Percentiles rank a stretch among this genome's conserved stretches.
Conservation (phyloP, 2,329 filamentous ascomycete species). For the Aspergillus jensenii region DNA sequence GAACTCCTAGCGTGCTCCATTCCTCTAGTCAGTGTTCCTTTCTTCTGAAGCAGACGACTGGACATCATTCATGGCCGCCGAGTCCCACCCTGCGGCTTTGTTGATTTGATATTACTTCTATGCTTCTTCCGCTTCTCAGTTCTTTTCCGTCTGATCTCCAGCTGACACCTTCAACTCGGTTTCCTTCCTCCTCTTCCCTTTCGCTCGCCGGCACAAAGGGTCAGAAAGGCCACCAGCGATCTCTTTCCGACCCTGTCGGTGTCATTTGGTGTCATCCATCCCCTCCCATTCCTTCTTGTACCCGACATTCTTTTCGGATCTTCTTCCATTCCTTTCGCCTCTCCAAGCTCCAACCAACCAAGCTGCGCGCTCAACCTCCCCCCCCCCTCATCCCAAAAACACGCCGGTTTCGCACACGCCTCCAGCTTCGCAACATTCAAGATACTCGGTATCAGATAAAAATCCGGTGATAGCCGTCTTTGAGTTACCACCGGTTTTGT, state of each 20-base stretch:
- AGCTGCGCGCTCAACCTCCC: neutral
- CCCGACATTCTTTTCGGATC: constrained; percentile 18
- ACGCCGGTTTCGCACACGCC: constrained; percentile 9
- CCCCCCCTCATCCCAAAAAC: constrained; percentile 16
- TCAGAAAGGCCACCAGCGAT: neutral
- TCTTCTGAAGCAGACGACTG: constrained; percentile 11
- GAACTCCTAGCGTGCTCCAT: constrained; percentile 24
- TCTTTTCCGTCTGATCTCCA: constrained; percentile 8
- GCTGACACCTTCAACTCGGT: constrained; percentile 2
- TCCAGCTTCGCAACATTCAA: neutral
- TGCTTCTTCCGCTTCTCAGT: constrained; percentile 14
- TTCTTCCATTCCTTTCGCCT: constrained; percentile 19
- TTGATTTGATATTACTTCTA: constrained; percentile 18
- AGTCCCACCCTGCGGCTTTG: constrained; percentile 20
- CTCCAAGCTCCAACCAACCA: constrained; percentile 10
- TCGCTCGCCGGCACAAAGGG: neutral
- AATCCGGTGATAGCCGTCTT: constrained; percentile 3
- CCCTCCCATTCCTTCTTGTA: constrained; percentile 12
- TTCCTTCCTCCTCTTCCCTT: neutral
- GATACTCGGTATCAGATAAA: neutral
- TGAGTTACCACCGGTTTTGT: constrained; percentile 1
- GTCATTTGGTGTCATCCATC: constrained; percentile 7
- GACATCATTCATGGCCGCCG: neutral
- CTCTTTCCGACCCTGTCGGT: constrained; percentile 7
- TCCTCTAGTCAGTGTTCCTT: constrained; percentile 10